Evolutionary conservation across 768 basidiomycete genomes (phyloP).

Genomic region (Podaxis sp.): DNA sequence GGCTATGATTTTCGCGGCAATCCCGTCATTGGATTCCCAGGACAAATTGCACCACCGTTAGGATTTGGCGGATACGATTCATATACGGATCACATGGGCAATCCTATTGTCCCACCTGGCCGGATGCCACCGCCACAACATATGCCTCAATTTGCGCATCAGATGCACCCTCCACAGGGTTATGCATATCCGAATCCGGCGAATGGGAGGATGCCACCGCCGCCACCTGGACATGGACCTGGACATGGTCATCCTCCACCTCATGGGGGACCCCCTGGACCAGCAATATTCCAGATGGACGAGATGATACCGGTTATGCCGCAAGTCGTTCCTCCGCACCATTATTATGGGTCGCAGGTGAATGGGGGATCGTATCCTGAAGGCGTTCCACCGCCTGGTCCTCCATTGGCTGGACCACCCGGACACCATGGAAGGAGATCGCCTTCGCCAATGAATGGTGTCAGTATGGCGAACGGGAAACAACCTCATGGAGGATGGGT

Average conservation of each 20-base stretch:
- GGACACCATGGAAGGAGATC: conserved; percentile 32
- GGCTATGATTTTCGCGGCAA: conserved; percentile 13
- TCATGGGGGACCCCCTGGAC: conserved; percentile 7
- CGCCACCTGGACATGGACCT: conserved; percentile 9
- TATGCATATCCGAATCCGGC: conserved; percentile 4
- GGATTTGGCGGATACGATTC: conserved; percentile 5
- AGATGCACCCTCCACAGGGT: conserved; percentile 8
- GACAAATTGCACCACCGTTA: conserved; percentile 9
- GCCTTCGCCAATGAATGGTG: conserved; percentile 35
- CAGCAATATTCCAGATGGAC: conserved; percentile 7
- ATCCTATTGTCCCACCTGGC: conserved; percentile 12
- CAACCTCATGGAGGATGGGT: conserved; percentile 9
- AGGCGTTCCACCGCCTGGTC: conserved; percentile 18
- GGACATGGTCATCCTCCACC: conserved; percentile 5
- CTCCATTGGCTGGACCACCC: conserved; percentile 16
- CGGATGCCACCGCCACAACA: conserved; percentile 16
- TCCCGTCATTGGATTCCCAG: conserved; percentile 6
- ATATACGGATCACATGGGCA: conserved; percentile 13
- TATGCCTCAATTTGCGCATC: conserved; percentile 6
- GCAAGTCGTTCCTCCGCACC: conserved; percentile 31
- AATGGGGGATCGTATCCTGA: conserved; percentile 18
- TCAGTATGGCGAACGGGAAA: conserved; percentile 28
- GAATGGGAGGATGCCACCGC: conserved; percentile 10
- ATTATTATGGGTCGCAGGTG: conserved; percentile 32
- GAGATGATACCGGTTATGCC: conserved; percentile 24